Conservation (phyloP, 345 rosid species). For the Eucalyptus marginata region DNA sequence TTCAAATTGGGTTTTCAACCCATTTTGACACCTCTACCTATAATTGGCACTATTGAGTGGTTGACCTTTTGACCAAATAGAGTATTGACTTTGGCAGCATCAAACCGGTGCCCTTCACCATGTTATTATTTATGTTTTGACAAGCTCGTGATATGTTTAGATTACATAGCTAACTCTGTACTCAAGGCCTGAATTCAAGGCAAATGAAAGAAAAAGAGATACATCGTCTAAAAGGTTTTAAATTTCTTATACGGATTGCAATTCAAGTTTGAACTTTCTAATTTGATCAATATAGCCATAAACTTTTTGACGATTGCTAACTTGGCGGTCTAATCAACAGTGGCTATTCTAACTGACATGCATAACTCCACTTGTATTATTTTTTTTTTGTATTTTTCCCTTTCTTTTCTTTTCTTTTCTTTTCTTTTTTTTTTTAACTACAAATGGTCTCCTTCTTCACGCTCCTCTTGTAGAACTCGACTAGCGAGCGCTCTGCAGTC, state of each 20-base stretch:
- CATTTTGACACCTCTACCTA: no score
- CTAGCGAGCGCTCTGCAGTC: background rate
- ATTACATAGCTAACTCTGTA: background rate
- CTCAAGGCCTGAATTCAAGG: no score
- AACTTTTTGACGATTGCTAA: background rate
- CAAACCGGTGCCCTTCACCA: background rate
- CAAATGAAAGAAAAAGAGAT: background rate
- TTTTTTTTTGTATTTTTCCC: background rate
- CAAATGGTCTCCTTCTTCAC: background rate
- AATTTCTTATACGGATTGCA: background rate
- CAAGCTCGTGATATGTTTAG: background rate
- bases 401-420: rapidly evolving
- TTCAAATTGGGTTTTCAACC: no score
- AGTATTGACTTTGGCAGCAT: background rate
- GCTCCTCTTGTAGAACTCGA: background rate
- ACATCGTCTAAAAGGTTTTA: background rate
- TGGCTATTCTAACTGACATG: no score
- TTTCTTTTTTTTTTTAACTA: background rate
- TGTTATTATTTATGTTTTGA: no score
- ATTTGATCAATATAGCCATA: no score
- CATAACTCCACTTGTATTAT: background rate
- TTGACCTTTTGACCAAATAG: background rate
- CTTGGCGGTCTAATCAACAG: rapidly evolving
- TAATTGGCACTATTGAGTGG: no score
- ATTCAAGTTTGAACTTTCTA: background rate